Conservation (phyloP, 1,284 basidiomycete species). For the Mycena citricolor region DNA sequence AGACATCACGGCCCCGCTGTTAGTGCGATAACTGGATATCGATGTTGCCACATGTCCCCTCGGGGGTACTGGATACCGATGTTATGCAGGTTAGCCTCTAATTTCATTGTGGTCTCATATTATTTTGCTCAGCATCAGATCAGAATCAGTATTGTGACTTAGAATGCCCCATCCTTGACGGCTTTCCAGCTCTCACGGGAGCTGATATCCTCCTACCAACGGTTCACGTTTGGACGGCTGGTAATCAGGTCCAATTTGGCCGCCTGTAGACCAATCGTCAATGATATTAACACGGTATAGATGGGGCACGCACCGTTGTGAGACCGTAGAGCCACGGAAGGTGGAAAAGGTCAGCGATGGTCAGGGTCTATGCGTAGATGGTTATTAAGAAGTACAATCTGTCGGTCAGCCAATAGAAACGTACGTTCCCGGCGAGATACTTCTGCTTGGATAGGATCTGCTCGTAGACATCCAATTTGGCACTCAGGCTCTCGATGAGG, state of each 20-base stretch:
- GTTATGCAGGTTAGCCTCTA: too few species aligned
- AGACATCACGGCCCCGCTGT: too few species aligned
- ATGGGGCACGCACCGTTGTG: slow-evolving; percentile 22
- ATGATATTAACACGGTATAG: too few species aligned
- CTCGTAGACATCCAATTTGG: slow-evolving; percentile 51
- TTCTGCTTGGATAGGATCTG: slow-evolving; percentile 49
- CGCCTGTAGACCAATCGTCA: background rate
- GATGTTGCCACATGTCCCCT: too few species aligned
- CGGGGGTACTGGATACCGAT: too few species aligned
- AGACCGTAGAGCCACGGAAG: slow-evolving; percentile 6
- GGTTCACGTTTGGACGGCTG: slow-evolving; percentile 34
- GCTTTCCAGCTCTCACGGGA: slow-evolving; percentile 19
- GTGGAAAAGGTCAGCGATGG: slow-evolving; percentile 17
- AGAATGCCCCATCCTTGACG: slow-evolving; percentile 36
- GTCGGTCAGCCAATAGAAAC: slow-evolving; percentile 21
- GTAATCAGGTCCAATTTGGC: slow-evolving; percentile 6
- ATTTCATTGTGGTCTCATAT: too few species aligned
- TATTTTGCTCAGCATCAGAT: too few species aligned
- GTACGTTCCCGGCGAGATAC: slow-evolving; percentile 51
- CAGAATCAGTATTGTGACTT: too few species aligned
- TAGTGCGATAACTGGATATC: too few species aligned
- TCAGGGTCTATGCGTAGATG: slow-evolving; percentile 5
- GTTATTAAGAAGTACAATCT: background rate
- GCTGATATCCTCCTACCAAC: slow-evolving; percentile 27
- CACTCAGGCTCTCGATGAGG: slow-evolving; percentile 34